These are phyloP conservation scores for Penicillium bovifimosum DNA, from an alignment of 495 filamentous ascomycete genomes.

Conservation along the genomic window DNA sequence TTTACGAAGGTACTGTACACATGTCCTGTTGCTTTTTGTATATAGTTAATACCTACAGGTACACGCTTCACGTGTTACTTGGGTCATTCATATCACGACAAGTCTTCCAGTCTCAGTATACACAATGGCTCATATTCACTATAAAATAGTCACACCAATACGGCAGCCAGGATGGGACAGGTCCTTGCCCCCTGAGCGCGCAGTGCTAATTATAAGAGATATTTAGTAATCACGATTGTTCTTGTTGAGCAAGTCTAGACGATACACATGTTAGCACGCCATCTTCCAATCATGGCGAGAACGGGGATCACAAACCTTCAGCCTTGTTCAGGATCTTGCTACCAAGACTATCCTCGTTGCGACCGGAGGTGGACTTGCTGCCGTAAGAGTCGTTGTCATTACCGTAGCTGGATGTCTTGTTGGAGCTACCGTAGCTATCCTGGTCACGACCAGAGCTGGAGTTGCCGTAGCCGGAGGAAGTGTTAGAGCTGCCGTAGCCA, in stretches of 20 bases:
- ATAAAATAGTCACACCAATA: not conserved
- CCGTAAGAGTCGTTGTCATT: not conserved
- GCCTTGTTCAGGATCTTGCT: conserved; percentile 9
- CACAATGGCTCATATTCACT: not conserved
- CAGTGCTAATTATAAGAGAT: not conserved
- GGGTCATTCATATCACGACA: too few species aligned
- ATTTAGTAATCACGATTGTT: not conserved
- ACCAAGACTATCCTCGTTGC: not conserved
- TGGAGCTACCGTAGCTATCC: not conserved
- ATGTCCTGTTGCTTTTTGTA: too few species aligned
- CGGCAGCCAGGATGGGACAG: not conserved
- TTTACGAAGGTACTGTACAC: too few species aligned
- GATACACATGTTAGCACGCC: not conserved
- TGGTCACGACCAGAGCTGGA: not conserved
- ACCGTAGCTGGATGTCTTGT: too few species aligned
- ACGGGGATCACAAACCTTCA: not conserved
- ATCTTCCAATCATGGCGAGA: not conserved
- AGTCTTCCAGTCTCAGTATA: not conserved
- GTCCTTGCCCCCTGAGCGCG: not conserved
- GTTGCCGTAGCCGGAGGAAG: not conserved
- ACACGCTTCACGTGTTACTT: too few species aligned
- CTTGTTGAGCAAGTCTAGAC: not conserved
- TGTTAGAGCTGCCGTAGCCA: not conserved
- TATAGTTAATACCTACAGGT: too few species aligned
- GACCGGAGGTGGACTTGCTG: not conserved